Conservation (phyloP, 2,329 filamentous ascomycete genomes). For the Biscogniauxia mediterranea region DNA sequence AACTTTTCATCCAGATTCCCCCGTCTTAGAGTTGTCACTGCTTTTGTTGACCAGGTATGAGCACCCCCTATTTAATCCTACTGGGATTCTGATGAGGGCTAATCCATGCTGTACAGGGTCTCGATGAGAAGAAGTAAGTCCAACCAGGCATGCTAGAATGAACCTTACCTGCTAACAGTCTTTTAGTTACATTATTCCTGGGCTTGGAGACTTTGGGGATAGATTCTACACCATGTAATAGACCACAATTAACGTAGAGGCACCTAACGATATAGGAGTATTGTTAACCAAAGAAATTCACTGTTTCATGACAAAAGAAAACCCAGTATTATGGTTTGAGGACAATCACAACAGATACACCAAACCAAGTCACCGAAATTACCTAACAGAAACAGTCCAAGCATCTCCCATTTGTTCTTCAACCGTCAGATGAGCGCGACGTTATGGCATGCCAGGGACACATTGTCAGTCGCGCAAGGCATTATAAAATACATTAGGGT, state of each 20-base stretch:
- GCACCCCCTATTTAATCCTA: neutral
- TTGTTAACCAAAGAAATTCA: neutral
- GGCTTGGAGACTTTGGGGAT: slow-evolving; percentile 92
- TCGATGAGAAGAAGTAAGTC: slow-evolving; percentile 93
- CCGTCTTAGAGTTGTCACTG: slow-evolving; percentile 85
- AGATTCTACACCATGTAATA: slow-evolving; percentile 84
- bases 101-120: slow-evolving; percentile 52
- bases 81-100: slow-evolving; percentile 12
- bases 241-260: neutral
- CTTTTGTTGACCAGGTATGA: slow-evolving; percentile 80
- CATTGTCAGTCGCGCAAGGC: neutral
- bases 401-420: neutral
- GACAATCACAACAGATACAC: neutral
- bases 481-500: slow-evolving; percentile 5
- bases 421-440: neutral
- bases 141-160: neutral
- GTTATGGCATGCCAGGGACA: neutral
- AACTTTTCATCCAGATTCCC: slow-evolving; percentile 90
- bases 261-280: neutral
- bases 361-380: neutral
- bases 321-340: neutral
- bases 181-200: slow-evolving; percentile 86
- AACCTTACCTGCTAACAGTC: slow-evolving; percentile 34
- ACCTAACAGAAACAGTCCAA: neutral
- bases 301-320: neutral